Evolutionary conservation across 139 green algal genomes (phyloP), one percentile per base, ranked within the genome.

Genomic region (Spirogloea muscicola): DNA sequence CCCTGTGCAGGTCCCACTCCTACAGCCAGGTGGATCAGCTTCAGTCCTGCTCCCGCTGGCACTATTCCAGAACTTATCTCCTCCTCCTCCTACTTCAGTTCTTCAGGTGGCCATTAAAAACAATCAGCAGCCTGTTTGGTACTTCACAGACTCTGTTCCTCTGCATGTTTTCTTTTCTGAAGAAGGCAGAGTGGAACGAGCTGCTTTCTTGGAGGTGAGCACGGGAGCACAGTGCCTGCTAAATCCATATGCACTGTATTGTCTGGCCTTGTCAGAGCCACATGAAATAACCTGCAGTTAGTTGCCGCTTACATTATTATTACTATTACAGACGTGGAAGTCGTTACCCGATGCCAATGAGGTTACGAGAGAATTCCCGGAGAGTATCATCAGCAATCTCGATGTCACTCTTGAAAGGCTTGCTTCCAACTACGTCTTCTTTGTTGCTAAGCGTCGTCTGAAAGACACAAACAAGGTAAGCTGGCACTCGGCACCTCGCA

Each of bases 81-180:
- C 62, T 2, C 65, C 44, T 33, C 80, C 82, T 39, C 63, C 63
- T 10, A 80, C 21, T 3, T 37, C 76, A 3, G 49, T 65, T 13
- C 68, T 91, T 13, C 90, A 95, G 82, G 81, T 96, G 46, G 91
- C 91, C 16, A 63, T 96, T 37, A 91, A 93, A 72, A 89, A 79
- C 57, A 89, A 86, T 64, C 86, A 95, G 80, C 82, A 90, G 60
- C 90, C 89, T 9, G 93, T 97, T 69, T 81, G 92, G 46, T 97
- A 98, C 82, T 91, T 96, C 61, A 80, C 80, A 3, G 91, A 94
- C 72, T 55, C 38, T 48, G 40, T 96, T 2, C 72, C 85, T 13
- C 67, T 94, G 44, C 68, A 80, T 7, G 84, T 81, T 0, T 33
- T 94, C 31, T 69, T 85, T 25, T 36, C 21, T 0, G 78, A 79